Evolutionary conservation across 352 stramenopile species (phyloP), one percentile per base, ranked within the genome.

Genomic region (Phytopythium montanum): DNA sequence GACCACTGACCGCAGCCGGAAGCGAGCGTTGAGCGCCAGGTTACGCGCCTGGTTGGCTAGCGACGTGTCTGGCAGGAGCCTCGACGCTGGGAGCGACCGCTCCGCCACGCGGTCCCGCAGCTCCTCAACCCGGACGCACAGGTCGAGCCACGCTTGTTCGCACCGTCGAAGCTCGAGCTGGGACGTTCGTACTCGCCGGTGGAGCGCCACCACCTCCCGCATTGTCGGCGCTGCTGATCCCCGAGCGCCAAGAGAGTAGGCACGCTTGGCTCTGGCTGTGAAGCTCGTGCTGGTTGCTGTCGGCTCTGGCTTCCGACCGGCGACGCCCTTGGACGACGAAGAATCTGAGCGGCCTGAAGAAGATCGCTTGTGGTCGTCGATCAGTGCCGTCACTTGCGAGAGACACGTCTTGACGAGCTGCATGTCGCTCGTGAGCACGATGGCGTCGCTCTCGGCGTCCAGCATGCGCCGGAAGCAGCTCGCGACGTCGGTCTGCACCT

Each of bases 401-500:
- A 91, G 49, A 45, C 75, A 81, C 10, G 71, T 68, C 50, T 87
- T 88, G 45, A 79, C 59, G 41, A 79, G 76, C 48, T 88, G 79
- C 74, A 91, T 85, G 23, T 88, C 77, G 36, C 66, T 73, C 21
- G 79, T 87, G 42, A 89, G 71, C 39, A 91, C 75, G 51, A 91
- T 89, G 23, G 77, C 70, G 33, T 72, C 74, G 38, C 69, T 69
- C 34, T 91, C 79, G 1, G 77, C 69, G 21, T 78, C 61, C 19
- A 83, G 70, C 59, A 89, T 79, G 6, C 79, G 73, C 26, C 79
- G 63, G 46, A 79, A 81, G 5, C 63, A 62, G 7, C 65, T 64
- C 2, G 54, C 51, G 19, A 85, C 70, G 12, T 85, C 69, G 9
- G 59, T 56, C 0, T 73, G 59, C 36, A 80, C 69, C 25, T 89